Conservation (phyloP, 139 green algal species). For the Eudorina sp. region DNA sequence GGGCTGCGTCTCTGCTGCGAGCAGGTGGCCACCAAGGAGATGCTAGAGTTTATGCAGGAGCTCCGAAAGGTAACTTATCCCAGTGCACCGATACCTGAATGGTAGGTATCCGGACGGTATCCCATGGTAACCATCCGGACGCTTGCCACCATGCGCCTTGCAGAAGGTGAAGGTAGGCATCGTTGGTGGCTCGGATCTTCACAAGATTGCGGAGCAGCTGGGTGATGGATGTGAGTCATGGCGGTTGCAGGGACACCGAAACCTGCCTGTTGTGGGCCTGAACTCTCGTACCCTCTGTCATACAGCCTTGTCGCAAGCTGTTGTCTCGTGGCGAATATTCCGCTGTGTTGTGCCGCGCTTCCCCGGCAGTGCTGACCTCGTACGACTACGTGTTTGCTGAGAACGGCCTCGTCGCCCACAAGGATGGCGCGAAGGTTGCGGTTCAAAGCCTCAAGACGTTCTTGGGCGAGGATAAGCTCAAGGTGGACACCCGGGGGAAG, state of each 20-base stretch:
- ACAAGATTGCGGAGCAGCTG: conserved; percentile 98
- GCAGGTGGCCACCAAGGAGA: conserved; percentile 70
- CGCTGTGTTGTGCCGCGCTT: no score
- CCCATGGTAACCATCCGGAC: no score
- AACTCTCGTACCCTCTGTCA: no score
- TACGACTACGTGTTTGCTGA: conserved; percentile 98
- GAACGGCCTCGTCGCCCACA: conserved; percentile 97
- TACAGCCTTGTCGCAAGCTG: no score
- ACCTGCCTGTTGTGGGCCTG: background rate
- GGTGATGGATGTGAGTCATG: conserved; percentile 84
- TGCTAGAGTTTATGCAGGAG: conserved; percentile 86
- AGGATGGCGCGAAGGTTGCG: conserved; percentile 82
- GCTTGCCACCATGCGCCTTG: no score
- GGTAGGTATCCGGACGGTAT: no score
- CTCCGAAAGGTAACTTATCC: conserved; percentile 83
- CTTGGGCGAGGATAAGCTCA: conserved; percentile 88
- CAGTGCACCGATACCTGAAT: no score
- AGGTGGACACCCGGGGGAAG: no score
- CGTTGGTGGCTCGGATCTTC: conserved; percentile 96
- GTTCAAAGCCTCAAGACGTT: conserved; percentile 74
- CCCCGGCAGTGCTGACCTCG: conserved; percentile 78
- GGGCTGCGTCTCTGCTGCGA: no score
- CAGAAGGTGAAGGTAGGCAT: conserved; percentile 94
- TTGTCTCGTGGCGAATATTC: no score
- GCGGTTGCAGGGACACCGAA: background rate